These are phyloP conservation scores for Colletotrichum nymphaeae DNA, from an alignment of 2,329 filamentous ascomycete species.

Conservation along the genomic window DNA sequence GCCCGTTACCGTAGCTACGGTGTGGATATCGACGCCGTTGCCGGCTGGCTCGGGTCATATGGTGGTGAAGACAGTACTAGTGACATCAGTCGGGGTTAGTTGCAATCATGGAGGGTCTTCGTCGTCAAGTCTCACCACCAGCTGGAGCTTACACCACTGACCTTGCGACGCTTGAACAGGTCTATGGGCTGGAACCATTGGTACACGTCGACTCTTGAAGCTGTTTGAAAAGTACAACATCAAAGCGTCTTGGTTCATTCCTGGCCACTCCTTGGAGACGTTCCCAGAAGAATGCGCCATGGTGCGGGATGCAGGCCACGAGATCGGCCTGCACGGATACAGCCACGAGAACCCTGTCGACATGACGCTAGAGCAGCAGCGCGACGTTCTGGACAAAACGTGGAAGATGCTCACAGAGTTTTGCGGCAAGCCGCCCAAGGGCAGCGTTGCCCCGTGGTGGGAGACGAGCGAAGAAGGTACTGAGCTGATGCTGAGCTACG, in stretches of 20 bases:
- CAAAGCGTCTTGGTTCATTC: constrained; percentile 68
- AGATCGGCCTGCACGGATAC: constrained; percentile 74
- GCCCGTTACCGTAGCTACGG: constrained; percentile 61
- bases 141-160: neutral
- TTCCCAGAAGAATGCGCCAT: constrained; percentile 58
- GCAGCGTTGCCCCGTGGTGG: constrained; percentile 81
- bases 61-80: constrained; percentile 77
- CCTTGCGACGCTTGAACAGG: constrained; percentile 47
- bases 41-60: constrained; percentile 81
- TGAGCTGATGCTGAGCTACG: constrained; percentile 73
- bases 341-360: constrained; percentile 78
- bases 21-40: constrained; percentile 80
- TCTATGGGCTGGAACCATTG: constrained; percentile 76
- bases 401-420: constrained; percentile 78
- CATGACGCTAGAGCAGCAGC: constrained; percentile 81
- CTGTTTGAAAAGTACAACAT: constrained; percentile 80
- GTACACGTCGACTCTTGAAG: constrained; percentile 73
- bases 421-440: constrained; percentile 74
- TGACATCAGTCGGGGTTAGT: constrained; percentile 75
- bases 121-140: too few species aligned
- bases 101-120: too few species aligned
- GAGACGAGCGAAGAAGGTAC: constrained; percentile 76
- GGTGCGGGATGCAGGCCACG: constrained; percentile 58
- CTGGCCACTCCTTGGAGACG: constrained; percentile 59
- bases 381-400: constrained; percentile 80